These are phyloP conservation scores for Mariannaea elegans DNA, from an alignment of 2,329 filamentous ascomycete genomes.

Conservation along the genomic window DNA sequence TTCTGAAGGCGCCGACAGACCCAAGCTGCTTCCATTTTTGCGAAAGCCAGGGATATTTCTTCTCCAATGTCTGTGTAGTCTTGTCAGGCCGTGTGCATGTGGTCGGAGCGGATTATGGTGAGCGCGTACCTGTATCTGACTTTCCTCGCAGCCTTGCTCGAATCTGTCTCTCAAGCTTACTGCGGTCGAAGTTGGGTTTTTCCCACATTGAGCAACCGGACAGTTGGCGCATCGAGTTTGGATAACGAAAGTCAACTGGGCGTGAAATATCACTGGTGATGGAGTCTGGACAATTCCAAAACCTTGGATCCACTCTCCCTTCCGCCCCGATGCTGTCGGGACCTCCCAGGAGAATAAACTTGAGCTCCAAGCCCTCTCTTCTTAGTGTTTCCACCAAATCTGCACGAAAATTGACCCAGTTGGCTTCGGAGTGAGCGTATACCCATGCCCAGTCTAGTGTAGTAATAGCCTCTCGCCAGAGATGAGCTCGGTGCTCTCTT, in stretches of 20 bases:
- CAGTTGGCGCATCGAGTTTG: conserved; percentile 35
- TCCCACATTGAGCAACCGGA: conserved; percentile 31
- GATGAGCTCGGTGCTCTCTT: conserved; percentile 31
- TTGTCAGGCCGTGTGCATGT: neutral
- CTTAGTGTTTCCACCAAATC: conserved; percentile 14
- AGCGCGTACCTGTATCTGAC: conserved; percentile 12
- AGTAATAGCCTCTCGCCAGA: conserved; percentile 36
- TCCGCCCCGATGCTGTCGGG: conserved; percentile 35
- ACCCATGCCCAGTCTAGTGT: conserved; percentile 40
- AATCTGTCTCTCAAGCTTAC: conserved; percentile 20
- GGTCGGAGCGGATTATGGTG: neutral
- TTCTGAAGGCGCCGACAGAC: conserved; percentile 25
- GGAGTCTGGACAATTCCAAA: conserved; percentile 36
- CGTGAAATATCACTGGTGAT: conserved; percentile 40
- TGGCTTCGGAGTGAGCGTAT: conserved; percentile 27
- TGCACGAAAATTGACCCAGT: conserved; percentile 27
- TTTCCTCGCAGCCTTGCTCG: conserved; percentile 10
- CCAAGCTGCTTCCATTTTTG: conserved; percentile 15
- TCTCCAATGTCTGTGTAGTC: neutral
- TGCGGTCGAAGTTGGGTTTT: conserved; percentile 6
- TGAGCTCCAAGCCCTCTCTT: conserved; percentile 26
- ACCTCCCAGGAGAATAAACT: conserved; percentile 36
- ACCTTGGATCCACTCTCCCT: conserved; percentile 18
- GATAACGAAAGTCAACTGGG: conserved; percentile 37
- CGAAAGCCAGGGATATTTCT: neutral